These are phyloP conservation scores for Dalechampia spathulata DNA, from an alignment of 441 rosid genomes.

Conservation along the genomic window DNA sequence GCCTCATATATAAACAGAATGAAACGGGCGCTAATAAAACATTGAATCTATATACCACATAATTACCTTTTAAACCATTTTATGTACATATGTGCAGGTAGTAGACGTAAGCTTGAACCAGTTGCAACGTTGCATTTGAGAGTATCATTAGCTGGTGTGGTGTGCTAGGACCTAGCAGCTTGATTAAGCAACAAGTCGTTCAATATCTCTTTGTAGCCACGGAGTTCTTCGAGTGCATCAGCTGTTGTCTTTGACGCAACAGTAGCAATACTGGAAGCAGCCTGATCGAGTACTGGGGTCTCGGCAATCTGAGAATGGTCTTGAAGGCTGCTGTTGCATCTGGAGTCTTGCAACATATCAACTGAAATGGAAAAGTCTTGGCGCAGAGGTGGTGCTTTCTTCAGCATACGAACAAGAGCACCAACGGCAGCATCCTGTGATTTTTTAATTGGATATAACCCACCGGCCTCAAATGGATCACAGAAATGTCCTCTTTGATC, in stretches of 20 bases:
- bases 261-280: conserved; percentile 28
- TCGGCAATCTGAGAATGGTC: conserved; percentile 20
- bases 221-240: conserved; percentile 86
- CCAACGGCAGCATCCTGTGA: conserved; percentile 89
- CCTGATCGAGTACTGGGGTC: conserved; percentile 19
- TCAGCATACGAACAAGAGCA: conserved; percentile 72
- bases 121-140: too few species aligned
- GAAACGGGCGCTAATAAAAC: conserved; percentile 1
- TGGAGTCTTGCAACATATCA: conserved; percentile 24
- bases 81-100: conserved; percentile 26
- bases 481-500: conserved; percentile 40
- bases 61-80: conserved; percentile 14
- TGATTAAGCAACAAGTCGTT: conserved; percentile 52
- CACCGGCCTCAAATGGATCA: conserved; percentile 48
- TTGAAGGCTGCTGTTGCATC: conserved; percentile 24
- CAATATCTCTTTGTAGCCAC: conserved; percentile 58
- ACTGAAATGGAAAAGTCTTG: conserved; percentile 36
- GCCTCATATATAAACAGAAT: conserved; percentile 9
- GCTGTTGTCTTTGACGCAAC: conserved; percentile 61
- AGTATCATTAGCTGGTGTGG: neutral
- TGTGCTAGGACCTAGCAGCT: conserved; percentile 26
- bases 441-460: conserved; percentile 36
- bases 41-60: conserved; percentile 9
- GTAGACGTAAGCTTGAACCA: conserved; percentile 4
- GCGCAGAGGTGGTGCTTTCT: conserved; percentile 79